Percentiles rank a stretch among this genome's conserved stretches.
Conservation (phyloP, 805 yeast genomes). For the Peterozyma toletana region DNA sequence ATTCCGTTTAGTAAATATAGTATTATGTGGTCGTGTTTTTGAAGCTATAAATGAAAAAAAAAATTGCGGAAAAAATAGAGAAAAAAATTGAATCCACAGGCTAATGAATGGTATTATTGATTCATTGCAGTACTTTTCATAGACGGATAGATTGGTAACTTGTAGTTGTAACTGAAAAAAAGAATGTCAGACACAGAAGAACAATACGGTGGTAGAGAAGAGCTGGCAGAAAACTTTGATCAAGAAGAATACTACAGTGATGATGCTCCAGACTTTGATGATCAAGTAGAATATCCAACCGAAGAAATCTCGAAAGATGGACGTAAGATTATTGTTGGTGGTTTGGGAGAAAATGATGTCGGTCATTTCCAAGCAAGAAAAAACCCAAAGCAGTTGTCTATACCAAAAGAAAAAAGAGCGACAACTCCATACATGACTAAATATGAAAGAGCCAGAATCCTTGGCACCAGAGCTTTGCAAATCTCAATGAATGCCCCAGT, state of each 20-base stretch:
- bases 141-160: too few relatives aligned
- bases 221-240: constrained; percentile 74
- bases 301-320: constrained; percentile 62
- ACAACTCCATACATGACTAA: constrained; percentile 99
- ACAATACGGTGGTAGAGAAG: constrained; percentile 62
- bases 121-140: too few relatives aligned
- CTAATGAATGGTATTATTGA: too few relatives aligned
- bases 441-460: constrained; percentile 94
- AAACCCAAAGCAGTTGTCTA: constrained; percentile 73
- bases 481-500: constrained; percentile 98
- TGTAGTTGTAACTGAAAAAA: not conserved
- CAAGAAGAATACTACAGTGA: constrained; percentile 54
- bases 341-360: constrained; percentile 50
- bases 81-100: too few relatives aligned
- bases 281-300: constrained; percentile 24
- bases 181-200: constrained; percentile 50
- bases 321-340: constrained; percentile 64
- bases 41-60: too few relatives aligned
- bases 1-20: too few relatives aligned
- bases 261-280: constrained; percentile 31
- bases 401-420: constrained; percentile 79
- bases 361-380: constrained; percentile 38
- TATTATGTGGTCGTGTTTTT: too few relatives aligned
- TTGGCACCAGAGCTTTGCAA: constrained; percentile 96
- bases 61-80: too few relatives aligned